Evolutionary conservation across 768 basidiomycete species (phyloP), one percentile per base, ranked within the genome.

Genomic region (Kwoniella heveanensis): DNA sequence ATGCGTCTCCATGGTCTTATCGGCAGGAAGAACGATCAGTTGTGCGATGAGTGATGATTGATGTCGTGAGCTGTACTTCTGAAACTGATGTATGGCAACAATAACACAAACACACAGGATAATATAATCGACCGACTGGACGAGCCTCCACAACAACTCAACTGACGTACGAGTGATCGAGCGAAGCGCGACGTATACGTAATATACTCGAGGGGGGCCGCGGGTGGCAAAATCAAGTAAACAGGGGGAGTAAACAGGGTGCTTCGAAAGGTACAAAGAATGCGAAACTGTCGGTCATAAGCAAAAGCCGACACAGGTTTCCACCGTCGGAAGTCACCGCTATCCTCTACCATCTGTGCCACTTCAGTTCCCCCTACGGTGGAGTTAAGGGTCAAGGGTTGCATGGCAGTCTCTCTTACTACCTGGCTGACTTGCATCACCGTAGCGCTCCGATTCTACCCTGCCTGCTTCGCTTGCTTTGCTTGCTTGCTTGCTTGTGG

Each of bases 151-250:
- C 39, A 44, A 44, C 39, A 44, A 44, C 39, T 44, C 39, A 44
- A 44, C 17, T 44, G 39, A 44, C 39, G 39, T 44, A 44, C 39
- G 19, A 7, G n/a, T n/a, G n/a, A 44, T 3, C 39, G 39, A 44
- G 9, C 47, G 36, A 5, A 37, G 22, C 60, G 60, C 51, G 60
- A 50, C 37, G 52, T 30, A 54, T 61, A 61, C 60, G 60, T 57
- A 55, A 57, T 57, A 55, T 52, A 0, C 13, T 10, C 7, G 22
- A 21, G 17, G 10, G n/a, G 3, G 10, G 15, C 12, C 8, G n/a
- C 39, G 54, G 54, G 54, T 60, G 52, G 51, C 48, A 50, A 60
- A 54, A 65, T 55, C 37, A 57, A 10, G 10, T 44, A 44, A 44
- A 44, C 39, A 21, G 29, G 49, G 47, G 57, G 30, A 15, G 39